These are phyloP conservation scores for Globisporangium recalcitrans DNA, from an alignment of 352 stramenopile species.

Conservation along the genomic window DNA sequence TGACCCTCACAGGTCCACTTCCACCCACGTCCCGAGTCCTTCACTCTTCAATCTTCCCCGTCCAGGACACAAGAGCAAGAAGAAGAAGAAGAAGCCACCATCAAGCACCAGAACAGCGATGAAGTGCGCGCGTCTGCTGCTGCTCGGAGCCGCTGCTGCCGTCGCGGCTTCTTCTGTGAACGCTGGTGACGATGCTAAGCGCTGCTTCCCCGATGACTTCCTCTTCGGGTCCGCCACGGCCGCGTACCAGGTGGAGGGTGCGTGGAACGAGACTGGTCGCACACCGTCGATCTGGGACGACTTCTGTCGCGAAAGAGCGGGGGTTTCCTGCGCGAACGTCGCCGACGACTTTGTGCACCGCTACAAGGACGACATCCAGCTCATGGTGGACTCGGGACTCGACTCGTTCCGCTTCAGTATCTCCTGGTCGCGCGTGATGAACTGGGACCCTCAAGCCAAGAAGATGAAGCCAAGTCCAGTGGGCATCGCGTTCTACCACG, in stretches of 20 bases:
- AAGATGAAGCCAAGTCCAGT: constrained; percentile 19
- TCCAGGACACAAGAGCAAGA: neutral
- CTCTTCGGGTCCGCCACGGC: constrained; percentile 90
- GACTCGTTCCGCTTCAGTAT: constrained; percentile 93
- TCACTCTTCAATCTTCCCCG: neutral
- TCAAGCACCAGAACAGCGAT: neutral
- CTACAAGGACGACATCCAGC: constrained; percentile 84
- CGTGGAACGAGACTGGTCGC: constrained; percentile 68
- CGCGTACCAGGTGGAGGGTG: constrained; percentile 93
- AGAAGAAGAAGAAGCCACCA: too few relatives aligned
- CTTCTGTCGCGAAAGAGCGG: constrained; percentile 54
- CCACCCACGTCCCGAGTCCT: neutral
- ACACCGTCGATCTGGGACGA: constrained; percentile 90
- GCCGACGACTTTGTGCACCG: constrained; percentile 92
- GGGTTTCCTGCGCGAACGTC: constrained; percentile 80
- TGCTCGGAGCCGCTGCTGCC: neutral
- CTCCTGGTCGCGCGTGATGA: constrained; percentile 89
- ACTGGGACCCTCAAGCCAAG: constrained; percentile 41
- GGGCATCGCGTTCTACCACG: neutral
- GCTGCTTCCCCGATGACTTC: constrained; percentile 69
- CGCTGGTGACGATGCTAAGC: constrained; percentile 5
- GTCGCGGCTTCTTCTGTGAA: neutral
- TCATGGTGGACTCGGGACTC: constrained; percentile 89
- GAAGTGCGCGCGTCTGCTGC: neutral
- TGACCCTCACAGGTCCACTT: too few relatives aligned